These are phyloP conservation scores for Russula lepida DNA, from an alignment of 768 basidiomycete genomes.

Conservation along the genomic window DNA sequence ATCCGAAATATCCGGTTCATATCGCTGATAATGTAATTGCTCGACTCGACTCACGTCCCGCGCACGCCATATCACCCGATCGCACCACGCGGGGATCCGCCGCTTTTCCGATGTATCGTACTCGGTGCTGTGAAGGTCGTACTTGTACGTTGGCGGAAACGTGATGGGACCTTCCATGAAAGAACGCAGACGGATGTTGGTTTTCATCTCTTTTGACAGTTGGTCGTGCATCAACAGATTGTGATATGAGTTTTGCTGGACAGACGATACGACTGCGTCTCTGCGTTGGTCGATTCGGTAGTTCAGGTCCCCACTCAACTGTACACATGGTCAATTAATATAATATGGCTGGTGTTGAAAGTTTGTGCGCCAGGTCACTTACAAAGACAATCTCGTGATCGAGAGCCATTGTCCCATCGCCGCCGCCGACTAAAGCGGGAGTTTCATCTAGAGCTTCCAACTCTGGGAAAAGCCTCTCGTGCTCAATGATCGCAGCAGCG, in stretches of 20 bases:
- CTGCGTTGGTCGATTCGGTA: constrained; percentile 94
- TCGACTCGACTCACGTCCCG: constrained; percentile 48
- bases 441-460: constrained; percentile 42
- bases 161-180: constrained; percentile 78
- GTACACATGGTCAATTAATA: not conserved
- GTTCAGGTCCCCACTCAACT: constrained; percentile 93
- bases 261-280: constrained; percentile 65
- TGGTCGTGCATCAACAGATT: constrained; percentile 75
- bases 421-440: constrained; percentile 75
- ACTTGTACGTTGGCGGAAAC: constrained; percentile 93
- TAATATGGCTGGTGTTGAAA: not conserved
- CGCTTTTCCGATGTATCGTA: constrained; percentile 89
- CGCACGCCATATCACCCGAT: constrained; percentile 78
- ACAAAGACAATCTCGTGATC: constrained; percentile 95
- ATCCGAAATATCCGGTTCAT: constrained; percentile 84
- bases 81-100: constrained; percentile 93
- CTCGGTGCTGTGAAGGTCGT: constrained; percentile 65
- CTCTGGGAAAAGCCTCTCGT: constrained; percentile 54
- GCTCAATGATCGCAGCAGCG: constrained; percentile 79
- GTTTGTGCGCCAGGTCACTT: constrained; percentile 27
- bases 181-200: constrained; percentile 76
- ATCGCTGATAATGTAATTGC: constrained; percentile 66
- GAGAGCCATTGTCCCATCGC: constrained; percentile 85
- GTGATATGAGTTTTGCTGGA: constrained; percentile 57
- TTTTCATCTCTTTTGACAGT: constrained; percentile 79